Evolutionary conservation across 805 yeast species (phyloP).

Genomic region (Candida nanaspora): DNA sequence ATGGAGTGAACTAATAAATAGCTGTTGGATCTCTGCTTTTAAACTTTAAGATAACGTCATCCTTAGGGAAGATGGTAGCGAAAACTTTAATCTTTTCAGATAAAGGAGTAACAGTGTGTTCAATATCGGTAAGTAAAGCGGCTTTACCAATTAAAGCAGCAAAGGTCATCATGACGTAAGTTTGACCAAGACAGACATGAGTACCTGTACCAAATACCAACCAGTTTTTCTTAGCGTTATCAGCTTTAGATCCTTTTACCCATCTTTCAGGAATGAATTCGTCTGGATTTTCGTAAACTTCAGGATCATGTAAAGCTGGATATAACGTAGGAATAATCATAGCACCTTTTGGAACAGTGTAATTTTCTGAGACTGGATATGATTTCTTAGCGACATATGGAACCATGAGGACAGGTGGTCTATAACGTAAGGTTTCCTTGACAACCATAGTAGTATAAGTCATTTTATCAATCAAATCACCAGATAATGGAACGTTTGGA

Average conservation of each 20-base stretch:
- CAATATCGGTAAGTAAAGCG: conserved; percentile 69
- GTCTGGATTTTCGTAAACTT: conserved; percentile 91
- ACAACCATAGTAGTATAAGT: conserved; percentile 84
- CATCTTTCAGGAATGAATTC: conserved; percentile 95
- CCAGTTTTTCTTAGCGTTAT: conserved; percentile 82
- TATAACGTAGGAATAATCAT: conserved; percentile 95
- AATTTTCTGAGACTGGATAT: conserved; percentile 75
- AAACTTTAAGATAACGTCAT: conserved; percentile 81
- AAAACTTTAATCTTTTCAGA: conserved; percentile 93
- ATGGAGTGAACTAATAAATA: conserved; percentile 4
- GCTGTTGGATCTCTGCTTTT: conserved; percentile 50
- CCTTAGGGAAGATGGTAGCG: conserved; percentile 97
- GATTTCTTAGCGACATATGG: conserved; percentile 88
- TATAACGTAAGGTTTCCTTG: conserved; percentile 83
- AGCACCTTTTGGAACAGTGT: conserved; percentile 93
- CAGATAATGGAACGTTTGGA: conserved; percentile 49
- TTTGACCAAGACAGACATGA: conserved; percentile 93
- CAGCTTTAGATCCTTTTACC: conserved; percentile 71
- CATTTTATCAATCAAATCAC: conserved; percentile 82
- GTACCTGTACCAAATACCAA: conserved; percentile 96
- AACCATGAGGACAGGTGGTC: conserved; percentile 98
- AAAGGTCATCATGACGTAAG: conserved; percentile 85
- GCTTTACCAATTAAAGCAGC: conserved; percentile 90
- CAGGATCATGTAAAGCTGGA: conserved; percentile 96
- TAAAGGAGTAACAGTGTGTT: conserved; percentile 74